A percentile compares a stretch with the other conserved stretches of the same genome.
These are phyloP conservation scores for Nadsonia fulvescens DNA, from an alignment of 805 yeast species.

Conservation along the genomic window DNA sequence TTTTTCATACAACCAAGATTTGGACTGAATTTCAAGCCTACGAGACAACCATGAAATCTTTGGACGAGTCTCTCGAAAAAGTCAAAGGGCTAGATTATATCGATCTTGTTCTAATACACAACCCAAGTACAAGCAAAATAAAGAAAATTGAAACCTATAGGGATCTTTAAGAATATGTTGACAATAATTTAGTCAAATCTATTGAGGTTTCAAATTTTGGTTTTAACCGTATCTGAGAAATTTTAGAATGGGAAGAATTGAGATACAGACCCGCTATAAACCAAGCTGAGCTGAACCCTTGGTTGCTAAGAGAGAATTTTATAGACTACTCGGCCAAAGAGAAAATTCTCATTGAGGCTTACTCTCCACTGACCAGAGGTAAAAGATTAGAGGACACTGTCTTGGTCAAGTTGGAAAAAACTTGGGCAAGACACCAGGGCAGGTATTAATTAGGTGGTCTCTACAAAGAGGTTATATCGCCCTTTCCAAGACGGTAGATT, in stretches of 20 bases:
- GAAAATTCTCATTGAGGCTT: constrained; percentile 39
- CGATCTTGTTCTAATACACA: constrained; percentile 36
- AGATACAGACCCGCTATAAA: constrained; percentile 60
- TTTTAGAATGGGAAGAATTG: constrained; percentile 27
- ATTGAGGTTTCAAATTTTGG: constrained; percentile 74
- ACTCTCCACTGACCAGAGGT: constrained; percentile 31
- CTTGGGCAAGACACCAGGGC: constrained; percentile 38
- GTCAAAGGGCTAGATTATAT: constrained; percentile 30
- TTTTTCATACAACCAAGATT: constrained; percentile 26
- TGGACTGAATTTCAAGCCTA: constrained; percentile 19
- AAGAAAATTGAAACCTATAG: constrained; percentile 26
- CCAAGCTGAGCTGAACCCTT: constrained; percentile 44
- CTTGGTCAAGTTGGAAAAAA: constrained; percentile 35
- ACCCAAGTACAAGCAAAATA: constrained; percentile 30
- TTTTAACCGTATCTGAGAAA: constrained; percentile 36
- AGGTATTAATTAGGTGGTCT: constrained; percentile 62
- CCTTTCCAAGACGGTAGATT: constrained; percentile 63
- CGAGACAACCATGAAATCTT: constrained; percentile 24
- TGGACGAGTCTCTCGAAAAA: constrained; percentile 25
- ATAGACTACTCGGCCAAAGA: constrained; percentile 26
- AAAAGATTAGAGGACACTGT: constrained; percentile 31
- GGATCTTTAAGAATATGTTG: constrained; percentile 37
- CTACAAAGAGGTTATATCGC: constrained; percentile 55
- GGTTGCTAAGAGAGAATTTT: constrained; percentile 26
- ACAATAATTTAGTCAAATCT: constrained; percentile 34